A percentile compares a stretch with the other conserved stretches of the same genome.
phyloP scores from a whole-genome alignment of 2,329 filamentous ascomycete genomes.

The Trichoderma koningiopsis region DNA sequence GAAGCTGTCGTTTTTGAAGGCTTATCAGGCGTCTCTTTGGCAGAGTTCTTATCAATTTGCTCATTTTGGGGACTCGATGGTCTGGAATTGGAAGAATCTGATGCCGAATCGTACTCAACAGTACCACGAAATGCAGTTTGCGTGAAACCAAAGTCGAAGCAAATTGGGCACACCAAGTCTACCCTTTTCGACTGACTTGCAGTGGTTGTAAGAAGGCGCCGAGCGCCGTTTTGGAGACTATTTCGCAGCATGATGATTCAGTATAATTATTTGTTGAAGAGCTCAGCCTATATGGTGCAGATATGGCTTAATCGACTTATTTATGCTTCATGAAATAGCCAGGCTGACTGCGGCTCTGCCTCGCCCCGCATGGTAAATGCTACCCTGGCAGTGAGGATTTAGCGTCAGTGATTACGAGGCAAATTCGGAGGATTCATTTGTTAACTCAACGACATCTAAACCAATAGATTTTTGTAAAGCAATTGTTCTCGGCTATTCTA shows the following conservation, averaged over 20 bases:
- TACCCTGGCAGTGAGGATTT: constrained; percentile 9
- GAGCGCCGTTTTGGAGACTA: background rate
- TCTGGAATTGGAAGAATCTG: background rate
- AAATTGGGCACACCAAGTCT: constrained; percentile 22
- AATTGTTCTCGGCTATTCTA: rapidly evolving
- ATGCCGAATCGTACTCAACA: background rate
- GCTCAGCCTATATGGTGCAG: too few relatives aligned
- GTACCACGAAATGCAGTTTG: constrained; percentile 6
- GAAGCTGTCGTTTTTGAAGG: background rate
- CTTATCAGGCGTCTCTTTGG: background rate
- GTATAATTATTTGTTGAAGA: background rate
- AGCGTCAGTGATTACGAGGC: background rate
- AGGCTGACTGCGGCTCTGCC: constrained; percentile 18
- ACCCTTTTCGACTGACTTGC: background rate
- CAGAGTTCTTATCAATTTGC: too few relatives aligned
- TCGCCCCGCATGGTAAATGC: background rate
- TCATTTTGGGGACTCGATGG: background rate
- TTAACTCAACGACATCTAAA: background rate
- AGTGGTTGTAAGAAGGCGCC: constrained; percentile 1
- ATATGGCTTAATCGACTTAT: background rate
- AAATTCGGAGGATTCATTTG: background rate
- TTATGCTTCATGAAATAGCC: background rate
- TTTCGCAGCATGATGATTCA: background rate
- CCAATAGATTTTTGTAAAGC: too few relatives aligned
- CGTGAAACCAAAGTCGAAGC: constrained; percentile 22